Percentiles rank a stretch among this genome's conserved stretches.
Evolutionary conservation across 768 basidiomycete species (phyloP).

Genomic region (Coprinopsis sp.): DNA sequence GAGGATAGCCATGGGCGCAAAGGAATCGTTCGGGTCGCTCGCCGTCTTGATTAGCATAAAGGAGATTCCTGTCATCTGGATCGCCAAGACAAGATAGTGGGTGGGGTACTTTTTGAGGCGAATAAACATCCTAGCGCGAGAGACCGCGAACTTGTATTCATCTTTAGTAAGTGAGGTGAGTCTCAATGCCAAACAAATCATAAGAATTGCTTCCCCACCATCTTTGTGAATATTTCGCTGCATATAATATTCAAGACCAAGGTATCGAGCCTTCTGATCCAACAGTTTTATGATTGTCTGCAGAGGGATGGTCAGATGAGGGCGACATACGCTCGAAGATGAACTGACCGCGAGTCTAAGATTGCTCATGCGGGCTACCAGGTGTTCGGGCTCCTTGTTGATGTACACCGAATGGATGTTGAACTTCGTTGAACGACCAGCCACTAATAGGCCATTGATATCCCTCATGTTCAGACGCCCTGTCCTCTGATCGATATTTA

Average conservation of each 20-base stretch:
- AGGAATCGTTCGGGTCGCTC: slow-evolving; percentile 49
- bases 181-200: too few species aligned
- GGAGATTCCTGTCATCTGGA: slow-evolving; percentile 71
- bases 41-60: slow-evolving; percentile 77
- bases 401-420: slow-evolving; percentile 51
- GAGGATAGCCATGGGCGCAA: slow-evolving; percentile 60
- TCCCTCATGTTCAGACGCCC: slow-evolving; percentile 77
- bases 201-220: slow-evolving; percentile 5
- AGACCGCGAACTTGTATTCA: slow-evolving; percentile 61
- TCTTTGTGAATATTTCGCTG: slow-evolving; percentile 66
- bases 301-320: slow-evolving; percentile 4
- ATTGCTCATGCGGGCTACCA: slow-evolving; percentile 53
- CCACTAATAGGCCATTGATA: slow-evolving; percentile 74
- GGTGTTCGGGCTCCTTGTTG: slow-evolving; percentile 61
- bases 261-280: slow-evolving; percentile 81
- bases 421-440: slow-evolving; percentile 67
- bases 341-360: slow-evolving; percentile 59
- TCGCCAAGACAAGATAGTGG: slow-evolving; percentile 82
- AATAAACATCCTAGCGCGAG: slow-evolving; percentile 66
- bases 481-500: slow-evolving; percentile 76
- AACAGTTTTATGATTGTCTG: slow-evolving; percentile 81
- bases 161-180: slow-evolving; percentile 41
- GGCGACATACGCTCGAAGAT: neutral
- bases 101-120: slow-evolving; percentile 71
- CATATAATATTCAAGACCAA: slow-evolving; percentile 75